Evolutionary conservation across 106 monocot genomes (phyloP).

Genomic region (Hemerocallis citrina): DNA sequence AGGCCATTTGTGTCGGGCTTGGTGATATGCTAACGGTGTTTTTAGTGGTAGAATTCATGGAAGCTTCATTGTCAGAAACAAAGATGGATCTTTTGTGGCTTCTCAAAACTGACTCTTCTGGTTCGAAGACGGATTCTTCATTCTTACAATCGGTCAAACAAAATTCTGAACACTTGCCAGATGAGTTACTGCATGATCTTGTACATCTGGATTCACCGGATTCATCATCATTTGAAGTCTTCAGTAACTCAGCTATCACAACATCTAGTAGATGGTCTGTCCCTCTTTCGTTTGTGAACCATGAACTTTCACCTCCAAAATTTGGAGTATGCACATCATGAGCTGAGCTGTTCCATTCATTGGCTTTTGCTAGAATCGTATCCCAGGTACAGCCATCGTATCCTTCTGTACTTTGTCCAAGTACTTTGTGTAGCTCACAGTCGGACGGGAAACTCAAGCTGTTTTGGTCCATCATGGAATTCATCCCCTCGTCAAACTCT

Average conservation of each 20-base stretch:
- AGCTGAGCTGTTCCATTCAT: slow-evolving; percentile 4
- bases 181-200: slow-evolving; percentile 24
- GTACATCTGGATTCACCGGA: neutral
- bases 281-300: slow-evolving; percentile 12
- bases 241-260: slow-evolving; percentile 13
- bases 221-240: slow-evolving; percentile 21
- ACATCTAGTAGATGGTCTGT: slow-evolving; percentile 22
- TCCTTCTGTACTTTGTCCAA: slow-evolving; percentile 10
- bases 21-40: slow-evolving; percentile 10
- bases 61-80: slow-evolving; percentile 1
- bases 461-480: neutral
- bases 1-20: slow-evolving; percentile 13
- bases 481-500: neutral
- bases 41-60: slow-evolving; percentile 14
- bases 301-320: slow-evolving; percentile 9
- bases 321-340: neutral
- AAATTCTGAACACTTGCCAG: slow-evolving; percentile 21
- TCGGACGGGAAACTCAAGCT: slow-evolving; percentile 13
- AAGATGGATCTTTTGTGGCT: slow-evolving; percentile 6
- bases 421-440: slow-evolving; percentile 27
- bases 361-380: neutral
- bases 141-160: slow-evolving; percentile 24
- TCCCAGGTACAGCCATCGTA: slow-evolving; percentile 1
- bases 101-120: slow-evolving; percentile 10
- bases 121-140: slow-evolving; percentile 10